Base-by-base conservation (phyloP, 2,329 filamentous ascomycete species). In the Aspergillus thermomutatus region DNA sequence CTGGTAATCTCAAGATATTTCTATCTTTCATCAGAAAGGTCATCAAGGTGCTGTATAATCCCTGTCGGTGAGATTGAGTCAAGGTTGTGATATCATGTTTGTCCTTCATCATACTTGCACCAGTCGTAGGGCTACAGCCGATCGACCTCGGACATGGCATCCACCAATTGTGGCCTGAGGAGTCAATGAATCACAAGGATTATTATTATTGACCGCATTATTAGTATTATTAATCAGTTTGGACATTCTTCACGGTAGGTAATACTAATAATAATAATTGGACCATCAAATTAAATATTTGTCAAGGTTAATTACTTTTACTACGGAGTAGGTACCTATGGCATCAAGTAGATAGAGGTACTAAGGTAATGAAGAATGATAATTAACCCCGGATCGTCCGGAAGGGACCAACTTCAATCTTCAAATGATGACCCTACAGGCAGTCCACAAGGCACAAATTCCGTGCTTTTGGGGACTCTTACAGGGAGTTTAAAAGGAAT, bases 311-410 rank as follows among this genome's bases (percentile, higher is more conserved):
- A n/a, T 28, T 45, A 25, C n/a, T n/a, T n/a, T n/a, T n/a, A n/a
- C n/a, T n/a, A n/a, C n/a, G n/a, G n/a, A n/a, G n/a, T n/a, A n/a
- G n/a, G n/a, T n/a, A n/a, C n/a, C n/a, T n/a, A n/a, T n/a, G n/a
- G n/a, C n/a, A n/a, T n/a, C n/a, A n/a, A n/a, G n/a, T n/a, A n/a
- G n/a, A n/a, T n/a, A n/a, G n/a, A n/a, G n/a, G n/a, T n/a, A n/a
- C n/a, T n/a, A n/a, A n/a, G n/a, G n/a, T n/a, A n/a, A 27, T 31
- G 23, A 28, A 34, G 5, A 34, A 31, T 3, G 28, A 34, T 17
- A 3, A 17, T 11, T 50, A 27, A 41, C 52, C 52, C 52, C 52
- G 52, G 52, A 54, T 54, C 52, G 52, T 43, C 52, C 52, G 52
- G 52, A 54, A 54, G 47, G 47, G 46, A 25, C 46, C 34, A 43